Evolutionary conservation across 257 asterid species (phyloP), one percentile per base, ranked within the genome.

Genomic region (Scutellaria minor): DNA sequence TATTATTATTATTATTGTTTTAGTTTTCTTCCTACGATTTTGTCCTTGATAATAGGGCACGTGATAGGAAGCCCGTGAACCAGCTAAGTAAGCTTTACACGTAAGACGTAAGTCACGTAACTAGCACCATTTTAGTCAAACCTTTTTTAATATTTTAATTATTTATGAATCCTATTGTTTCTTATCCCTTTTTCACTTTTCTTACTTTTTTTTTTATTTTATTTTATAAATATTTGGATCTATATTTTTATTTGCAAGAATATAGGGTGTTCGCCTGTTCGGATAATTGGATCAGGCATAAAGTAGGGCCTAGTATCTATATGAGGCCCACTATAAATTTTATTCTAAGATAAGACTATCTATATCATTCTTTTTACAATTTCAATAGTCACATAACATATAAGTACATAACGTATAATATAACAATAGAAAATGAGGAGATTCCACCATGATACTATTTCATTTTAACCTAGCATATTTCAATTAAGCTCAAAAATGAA

Each of bases 21-120:
- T 1, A 41, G 47, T 22, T 56, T 65, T 57, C 39, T 58, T 41
- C 6, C 65, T 54, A 22, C 56, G 37, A 70, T 64, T 47, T 53
- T 46, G 73, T 63, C 79, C 57, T 62, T 68, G 8, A 40, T 67
- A 45, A 50, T 60, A 72, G 68, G 72, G 71, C 77, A 75, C 68
- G 83, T 75, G 83, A 75, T 24, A 45, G 68, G 31, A 31, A 66
- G 37, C 69, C 80, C 78, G 78, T 71, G 83, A 75, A 35, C 64
- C 68, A 63, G 22, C 71, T 52, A 15, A 62, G 55, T 52, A 15
- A 62, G 55, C 74, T 55, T 70, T 75, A 11, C 67, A 61, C 57
- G n/a, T 18, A 14, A 14, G 46, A 18, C 18, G 18, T n/a, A n/a
- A n/a, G n/a, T n/a, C 67, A 61, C 57, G n/a, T 18, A 14, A 14